Evolutionary conservation across 495 filamentous ascomycete genomes (phyloP).

Genomic region (Rhypophila decipiens): DNA sequence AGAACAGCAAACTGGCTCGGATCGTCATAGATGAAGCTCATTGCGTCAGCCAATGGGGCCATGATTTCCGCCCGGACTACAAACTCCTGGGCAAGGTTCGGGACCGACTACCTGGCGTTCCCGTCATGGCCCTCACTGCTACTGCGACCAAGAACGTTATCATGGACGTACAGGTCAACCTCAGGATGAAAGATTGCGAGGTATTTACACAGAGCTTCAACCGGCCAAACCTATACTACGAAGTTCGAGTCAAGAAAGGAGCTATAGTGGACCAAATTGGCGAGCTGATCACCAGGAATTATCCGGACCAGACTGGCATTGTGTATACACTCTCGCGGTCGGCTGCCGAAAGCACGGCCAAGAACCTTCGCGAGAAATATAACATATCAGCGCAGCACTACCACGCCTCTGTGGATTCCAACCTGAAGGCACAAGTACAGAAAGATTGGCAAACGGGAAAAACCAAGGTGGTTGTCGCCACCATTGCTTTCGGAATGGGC

Average conservation of each 20-base stretch:
- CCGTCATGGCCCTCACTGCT: conserved; percentile 89
- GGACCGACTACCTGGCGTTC: conserved; percentile 62
- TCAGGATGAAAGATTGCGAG: conserved; percentile 70
- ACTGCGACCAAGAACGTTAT: conserved; percentile 93
- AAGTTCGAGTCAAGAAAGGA: conserved; percentile 54
- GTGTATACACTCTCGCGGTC: conserved; percentile 88
- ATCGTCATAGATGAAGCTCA: conserved; percentile 98
- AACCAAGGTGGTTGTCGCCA: conserved; percentile 91
- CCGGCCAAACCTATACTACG: conserved; percentile 82
- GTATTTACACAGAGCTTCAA: conserved; percentile 90
- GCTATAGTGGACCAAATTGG: conserved; percentile 61
- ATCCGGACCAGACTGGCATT: conserved; percentile 74
- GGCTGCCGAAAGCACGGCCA: conserved; percentile 72
- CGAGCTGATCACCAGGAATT: conserved; percentile 59
- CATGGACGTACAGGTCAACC: conserved; percentile 79
- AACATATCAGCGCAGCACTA: conserved; percentile 74
- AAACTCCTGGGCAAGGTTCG: conserved; percentile 73
- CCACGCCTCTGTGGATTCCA: conserved; percentile 67
- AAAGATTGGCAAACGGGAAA: conserved; percentile 71
- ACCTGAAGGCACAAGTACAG: conserved; percentile 62
- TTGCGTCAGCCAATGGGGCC: conserved; percentile 98
- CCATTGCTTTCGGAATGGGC: conserved; percentile 98
- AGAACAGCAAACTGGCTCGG: conserved; percentile 64
- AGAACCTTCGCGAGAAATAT: conserved; percentile 52
- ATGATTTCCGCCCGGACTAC: conserved; percentile 97